These are phyloP conservation scores for Vitellaria paradoxa DNA, from an alignment of 179 eudicot genomes.

Conservation along the genomic window DNA sequence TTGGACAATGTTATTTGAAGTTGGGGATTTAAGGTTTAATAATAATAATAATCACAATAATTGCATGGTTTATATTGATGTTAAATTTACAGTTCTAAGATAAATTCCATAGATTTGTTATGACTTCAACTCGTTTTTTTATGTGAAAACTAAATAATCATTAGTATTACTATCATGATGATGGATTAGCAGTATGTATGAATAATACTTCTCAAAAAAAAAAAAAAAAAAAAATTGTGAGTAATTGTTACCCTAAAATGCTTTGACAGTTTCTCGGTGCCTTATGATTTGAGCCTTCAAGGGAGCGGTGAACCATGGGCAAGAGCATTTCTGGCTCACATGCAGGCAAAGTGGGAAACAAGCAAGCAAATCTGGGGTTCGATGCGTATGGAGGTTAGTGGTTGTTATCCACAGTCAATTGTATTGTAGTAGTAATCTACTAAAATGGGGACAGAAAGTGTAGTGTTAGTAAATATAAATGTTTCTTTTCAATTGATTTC, in stretches of 20 bases:
- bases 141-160: background rate
- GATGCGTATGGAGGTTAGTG: constrained; percentile 67
- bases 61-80: no score
- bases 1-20: no score
- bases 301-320: constrained; percentile 85
- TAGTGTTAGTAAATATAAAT: background rate
- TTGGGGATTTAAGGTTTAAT: no score
- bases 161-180: background rate
- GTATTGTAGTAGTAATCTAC: constrained; percentile 36
- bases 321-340: constrained; percentile 42
- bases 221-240: no score
- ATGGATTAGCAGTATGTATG: background rate
- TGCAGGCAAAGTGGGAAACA: constrained; percentile 53
- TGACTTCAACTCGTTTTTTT: background rate
- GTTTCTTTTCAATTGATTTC: background rate
- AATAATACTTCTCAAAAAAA: constrained; percentile 4
- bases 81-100: background rate
- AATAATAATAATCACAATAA: no score
- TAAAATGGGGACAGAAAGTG: background rate
- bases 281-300: constrained; percentile 74
- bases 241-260: background rate
- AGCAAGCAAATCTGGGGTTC: constrained; percentile 73
- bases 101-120: background rate
- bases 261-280: constrained; percentile 78
- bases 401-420: constrained; percentile 81